Evolutionary conservation across 164 flowering plant genomes (phyloP).

Genomic region (Berberis thunbergii): DNA sequence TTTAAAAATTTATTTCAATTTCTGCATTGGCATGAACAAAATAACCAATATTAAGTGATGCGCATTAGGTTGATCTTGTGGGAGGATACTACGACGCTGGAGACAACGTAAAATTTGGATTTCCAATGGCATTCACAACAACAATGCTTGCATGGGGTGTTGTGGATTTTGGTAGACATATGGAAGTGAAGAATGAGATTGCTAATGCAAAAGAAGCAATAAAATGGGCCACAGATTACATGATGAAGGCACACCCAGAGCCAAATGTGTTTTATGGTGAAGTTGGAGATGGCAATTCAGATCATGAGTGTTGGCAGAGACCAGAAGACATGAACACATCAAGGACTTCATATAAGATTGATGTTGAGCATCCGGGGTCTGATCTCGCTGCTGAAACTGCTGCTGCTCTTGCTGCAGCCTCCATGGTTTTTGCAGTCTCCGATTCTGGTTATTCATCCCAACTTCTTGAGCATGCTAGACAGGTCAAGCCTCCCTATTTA

Average conservation of each 20-base stretch:
- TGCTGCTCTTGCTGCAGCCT: constrained; percentile 69
- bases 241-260: constrained; percentile 83
- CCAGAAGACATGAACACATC: constrained; percentile 55
- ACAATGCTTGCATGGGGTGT: constrained; percentile 96
- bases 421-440: constrained; percentile 32
- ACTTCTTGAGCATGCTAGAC: neutral
- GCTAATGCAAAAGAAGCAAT: constrained; percentile 76
- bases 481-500: neutral
- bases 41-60: neutral
- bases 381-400: constrained; percentile 75
- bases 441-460: constrained; percentile 11
- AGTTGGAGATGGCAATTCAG: constrained; percentile 24
- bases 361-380: constrained; percentile 44
- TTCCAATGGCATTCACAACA: constrained; percentile 91
- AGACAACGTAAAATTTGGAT: constrained; percentile 93
- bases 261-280: constrained; percentile 82
- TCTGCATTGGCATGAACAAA: too few relatives aligned
- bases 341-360: constrained; percentile 31
- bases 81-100: constrained; percentile 99
- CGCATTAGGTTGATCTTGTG: constrained; percentile 69
- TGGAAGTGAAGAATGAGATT: constrained; percentile 68
- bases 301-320: neutral
- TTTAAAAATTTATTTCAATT: neutral
- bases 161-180: constrained; percentile 66
- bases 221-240: constrained; percentile 92